Evolutionary conservation across 495 filamentous ascomycete genomes (phyloP).

Genomic region (Neurospora sp.): DNA sequence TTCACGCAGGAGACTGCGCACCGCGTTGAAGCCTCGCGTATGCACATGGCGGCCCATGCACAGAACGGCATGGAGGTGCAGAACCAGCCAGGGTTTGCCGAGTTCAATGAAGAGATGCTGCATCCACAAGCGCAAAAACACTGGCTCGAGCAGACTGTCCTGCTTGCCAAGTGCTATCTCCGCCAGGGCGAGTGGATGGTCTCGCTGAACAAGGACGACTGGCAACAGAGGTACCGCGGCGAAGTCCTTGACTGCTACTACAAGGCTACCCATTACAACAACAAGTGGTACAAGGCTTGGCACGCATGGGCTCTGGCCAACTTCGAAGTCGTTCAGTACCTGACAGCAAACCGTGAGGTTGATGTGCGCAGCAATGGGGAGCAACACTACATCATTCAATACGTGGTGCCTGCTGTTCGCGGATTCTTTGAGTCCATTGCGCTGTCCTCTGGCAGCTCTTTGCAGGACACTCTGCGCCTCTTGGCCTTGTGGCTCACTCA

Average conservation of each 20-base stretch:
- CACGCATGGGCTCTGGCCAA: constrained; percentile 98
- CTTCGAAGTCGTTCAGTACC: constrained; percentile 88
- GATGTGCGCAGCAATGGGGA: constrained; percentile 49
- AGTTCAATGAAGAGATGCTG: constrained; percentile 38
- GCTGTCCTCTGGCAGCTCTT: constrained; percentile 76
- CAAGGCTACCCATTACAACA: constrained; percentile 83
- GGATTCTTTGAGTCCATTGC: constrained; percentile 96
- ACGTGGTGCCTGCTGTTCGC: constrained; percentile 86
- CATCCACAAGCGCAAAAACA: constrained; percentile 33
- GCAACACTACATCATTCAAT: constrained; percentile 51
- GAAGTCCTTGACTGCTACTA: constrained; percentile 79
- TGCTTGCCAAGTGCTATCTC: constrained; percentile 90
- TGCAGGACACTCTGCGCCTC: constrained; percentile 89
- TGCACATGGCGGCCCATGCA: constrained; percentile 42
- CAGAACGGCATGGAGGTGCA: constrained; percentile 44
- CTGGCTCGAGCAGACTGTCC: constrained; percentile 52
- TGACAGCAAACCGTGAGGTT: constrained; percentile 51
- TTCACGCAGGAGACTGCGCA: constrained; percentile 74
- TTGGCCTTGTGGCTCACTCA: constrained; percentile 95
- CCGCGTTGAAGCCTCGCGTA: constrained; percentile 49
- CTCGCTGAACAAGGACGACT: constrained; percentile 69
- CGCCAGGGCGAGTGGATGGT: constrained; percentile 96
- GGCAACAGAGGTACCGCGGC: constrained; percentile 64
- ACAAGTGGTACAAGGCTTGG: constrained; percentile 97
- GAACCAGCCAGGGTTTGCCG: constrained; percentile 49